phyloP scores from a whole-genome alignment of 2,329 filamentous ascomycete species.

The Ploettnerulaceae sp. region DNA sequence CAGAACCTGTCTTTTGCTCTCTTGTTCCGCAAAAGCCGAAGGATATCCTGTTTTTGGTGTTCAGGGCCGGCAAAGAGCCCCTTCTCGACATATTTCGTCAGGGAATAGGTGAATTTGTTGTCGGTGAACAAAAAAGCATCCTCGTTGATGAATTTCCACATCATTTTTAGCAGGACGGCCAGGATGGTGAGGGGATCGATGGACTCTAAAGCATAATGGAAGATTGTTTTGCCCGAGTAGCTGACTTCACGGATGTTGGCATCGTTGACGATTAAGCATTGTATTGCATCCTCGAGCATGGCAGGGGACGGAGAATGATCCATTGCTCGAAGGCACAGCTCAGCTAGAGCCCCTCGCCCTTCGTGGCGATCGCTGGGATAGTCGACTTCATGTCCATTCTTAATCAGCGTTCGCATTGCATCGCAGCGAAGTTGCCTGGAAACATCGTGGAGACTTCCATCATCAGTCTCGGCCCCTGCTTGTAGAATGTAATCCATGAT shows the following conservation, averaged over 20 bases:
- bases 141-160: constrained; percentile 63
- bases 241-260: constrained; percentile 42
- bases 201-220: constrained; percentile 58
- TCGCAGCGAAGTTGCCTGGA: constrained; percentile 53
- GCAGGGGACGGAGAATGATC: constrained; percentile 34
- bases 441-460: constrained; percentile 64
- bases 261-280: constrained; percentile 49
- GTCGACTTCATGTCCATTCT: constrained; percentile 57
- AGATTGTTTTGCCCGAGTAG: constrained; percentile 48
- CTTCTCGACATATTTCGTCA: constrained; percentile 53
- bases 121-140: constrained; percentile 50
- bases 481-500: constrained; percentile 18
- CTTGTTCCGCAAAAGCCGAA: constrained; percentile 14
- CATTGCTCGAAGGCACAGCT: constrained; percentile 50
- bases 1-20: constrained; percentile 17
- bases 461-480: constrained; percentile 16
- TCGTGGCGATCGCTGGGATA: constrained; percentile 60
- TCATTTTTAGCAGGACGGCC: constrained; percentile 52
- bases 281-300: constrained; percentile 44
- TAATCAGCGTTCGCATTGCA: constrained; percentile 51
- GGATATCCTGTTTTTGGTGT: constrained; percentile 15
- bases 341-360: constrained; percentile 59
- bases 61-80: constrained; percentile 15
- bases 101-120: constrained; percentile 54
- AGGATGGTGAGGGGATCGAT: constrained; percentile 50